These are phyloP conservation scores for Epithele typhae DNA, from an alignment of 768 basidiomycete genomes.

Conservation along the genomic window DNA sequence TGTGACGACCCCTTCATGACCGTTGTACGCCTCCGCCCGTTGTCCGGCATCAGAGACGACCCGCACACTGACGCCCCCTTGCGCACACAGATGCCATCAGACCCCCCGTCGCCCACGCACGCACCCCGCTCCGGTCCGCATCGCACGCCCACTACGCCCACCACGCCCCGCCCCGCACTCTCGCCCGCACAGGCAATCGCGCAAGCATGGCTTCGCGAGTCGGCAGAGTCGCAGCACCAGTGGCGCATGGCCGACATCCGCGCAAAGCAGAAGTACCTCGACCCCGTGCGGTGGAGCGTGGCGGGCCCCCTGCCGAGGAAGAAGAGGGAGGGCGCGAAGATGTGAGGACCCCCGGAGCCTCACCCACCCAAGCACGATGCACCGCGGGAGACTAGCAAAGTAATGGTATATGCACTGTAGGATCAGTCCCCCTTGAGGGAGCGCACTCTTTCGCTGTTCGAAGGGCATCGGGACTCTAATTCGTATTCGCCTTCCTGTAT, in stretches of 20 bases:
- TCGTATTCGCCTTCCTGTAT: constrained; percentile 10
- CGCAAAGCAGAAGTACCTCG: constrained; percentile 40
- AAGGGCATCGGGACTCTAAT: constrained; percentile 15
- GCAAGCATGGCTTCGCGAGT: constrained; percentile 63
- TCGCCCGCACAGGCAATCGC: constrained; percentile 63
- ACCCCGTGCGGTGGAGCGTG: constrained; percentile 29
- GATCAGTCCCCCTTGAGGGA: constrained; percentile 16
- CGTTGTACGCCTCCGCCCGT: constrained; percentile 20
- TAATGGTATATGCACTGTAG: constrained; percentile 8
- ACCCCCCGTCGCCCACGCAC: constrained; percentile 22
- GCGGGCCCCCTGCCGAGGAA: constrained; percentile 14
- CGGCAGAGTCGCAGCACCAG: constrained; percentile 50
- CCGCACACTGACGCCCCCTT: constrained; percentile 11
- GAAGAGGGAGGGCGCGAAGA: constrained; percentile 41
- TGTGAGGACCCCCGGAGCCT: constrained; percentile 34
- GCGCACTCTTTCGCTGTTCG: constrained; percentile 12
- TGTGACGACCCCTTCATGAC: constrained; percentile 29
- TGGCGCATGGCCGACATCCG: constrained; percentile 58
- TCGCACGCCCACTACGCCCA: constrained; percentile 13
- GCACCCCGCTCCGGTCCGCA: constrained; percentile 17
- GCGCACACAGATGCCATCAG: constrained; percentile 26
- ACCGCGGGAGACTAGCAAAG: constrained; percentile 3
- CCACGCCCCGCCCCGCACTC: constrained; percentile 17
- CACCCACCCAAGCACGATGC: no score
- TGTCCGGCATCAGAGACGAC: constrained; percentile 13